phyloP scores from a whole-genome alignment of 139 green algal species.

The Pseudopediastrum boryanum region DNA sequence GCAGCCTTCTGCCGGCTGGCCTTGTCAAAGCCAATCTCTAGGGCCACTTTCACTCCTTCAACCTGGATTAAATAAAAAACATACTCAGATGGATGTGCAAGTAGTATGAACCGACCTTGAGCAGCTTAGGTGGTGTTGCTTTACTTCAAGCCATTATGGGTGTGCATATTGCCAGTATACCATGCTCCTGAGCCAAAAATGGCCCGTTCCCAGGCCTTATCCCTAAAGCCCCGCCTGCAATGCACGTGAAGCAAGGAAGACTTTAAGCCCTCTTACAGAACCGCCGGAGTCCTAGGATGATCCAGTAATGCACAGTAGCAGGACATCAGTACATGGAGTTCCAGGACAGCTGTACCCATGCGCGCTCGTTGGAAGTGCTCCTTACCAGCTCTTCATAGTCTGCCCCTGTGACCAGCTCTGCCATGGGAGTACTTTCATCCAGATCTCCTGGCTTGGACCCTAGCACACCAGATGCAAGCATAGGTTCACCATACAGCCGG shows the following conservation, averaged over 20 bases:
- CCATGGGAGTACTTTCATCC: slow-evolving; percentile 50
- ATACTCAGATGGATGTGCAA: neutral
- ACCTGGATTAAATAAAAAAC: slow-evolving; percentile 10
- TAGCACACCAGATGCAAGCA: slow-evolving; percentile 51
- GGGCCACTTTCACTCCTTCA: slow-evolving; percentile 46
- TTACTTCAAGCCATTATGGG: no score
- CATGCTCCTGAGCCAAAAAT: no score
- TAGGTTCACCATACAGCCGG: slow-evolving; percentile 47
- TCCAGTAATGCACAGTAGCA: no score
- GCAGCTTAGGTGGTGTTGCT: no score
- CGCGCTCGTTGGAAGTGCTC: no score
- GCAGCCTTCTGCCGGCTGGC: slow-evolving; percentile 63
- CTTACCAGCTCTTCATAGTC: slow-evolving; percentile 65
- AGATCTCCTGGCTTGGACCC: slow-evolving; percentile 47
- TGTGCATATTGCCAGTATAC: no score
- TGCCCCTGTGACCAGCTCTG: slow-evolving; percentile 68
- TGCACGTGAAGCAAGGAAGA: neutral
- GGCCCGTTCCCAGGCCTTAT: no score
- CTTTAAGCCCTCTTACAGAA: no score
- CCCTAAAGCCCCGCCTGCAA: no score
- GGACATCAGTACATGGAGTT: no score
- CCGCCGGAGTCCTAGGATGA: no score
- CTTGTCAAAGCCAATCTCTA: slow-evolving; percentile 60
- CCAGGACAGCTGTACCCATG: no score
- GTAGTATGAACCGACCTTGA: neutral